These are phyloP conservation scores for Rhizophagus sp. DNA, from an alignment of 192 early-diverging fungal genomes.

Conservation along the genomic window DNA sequence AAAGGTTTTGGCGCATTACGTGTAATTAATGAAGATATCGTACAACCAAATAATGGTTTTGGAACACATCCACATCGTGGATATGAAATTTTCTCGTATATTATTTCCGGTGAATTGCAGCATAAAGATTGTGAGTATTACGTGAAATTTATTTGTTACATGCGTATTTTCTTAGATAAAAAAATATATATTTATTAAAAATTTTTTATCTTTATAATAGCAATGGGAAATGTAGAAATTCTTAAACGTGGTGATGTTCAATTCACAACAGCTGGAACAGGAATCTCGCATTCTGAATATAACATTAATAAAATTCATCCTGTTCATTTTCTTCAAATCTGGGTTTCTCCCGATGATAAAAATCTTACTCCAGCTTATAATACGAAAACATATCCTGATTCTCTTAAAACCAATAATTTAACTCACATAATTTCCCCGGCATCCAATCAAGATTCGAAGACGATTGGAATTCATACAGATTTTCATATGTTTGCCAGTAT, in stretches of 20 bases:
- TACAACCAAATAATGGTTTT: slow-evolving; percentile 39
- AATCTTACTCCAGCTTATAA: slow-evolving; percentile 21
- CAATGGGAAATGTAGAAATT: slow-evolving; percentile 45
- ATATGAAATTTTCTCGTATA: slow-evolving; percentile 49
- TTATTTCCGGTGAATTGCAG: slow-evolving; percentile 41
- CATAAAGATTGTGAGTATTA: slow-evolving; percentile 43
- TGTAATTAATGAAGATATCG: slow-evolving; percentile 49
- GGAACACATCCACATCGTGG: slow-evolving; percentile 43
- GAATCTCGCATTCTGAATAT: slow-evolving; percentile 44
- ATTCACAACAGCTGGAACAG: slow-evolving; percentile 47
- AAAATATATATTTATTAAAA: neutral
- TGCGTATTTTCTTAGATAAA: too few species aligned
- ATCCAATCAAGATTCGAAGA: neutral
- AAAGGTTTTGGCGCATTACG: slow-evolving; percentile 37
- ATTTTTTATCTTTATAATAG: neutral
- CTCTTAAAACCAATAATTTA: slow-evolving; percentile 19
- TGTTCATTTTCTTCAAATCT: slow-evolving; percentile 43
- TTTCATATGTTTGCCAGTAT: slow-evolving; percentile 33
- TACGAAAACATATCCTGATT: slow-evolving; percentile 25
- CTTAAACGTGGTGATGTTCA: slow-evolving; percentile 42
- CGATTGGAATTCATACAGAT: slow-evolving; percentile 31
- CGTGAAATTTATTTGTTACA: neutral
- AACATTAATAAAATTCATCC: slow-evolving; percentile 29
- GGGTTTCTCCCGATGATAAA: slow-evolving; percentile 21
- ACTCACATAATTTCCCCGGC: slow-evolving; percentile 16